A percentile compares a stretch with the other conserved stretches of the same genome.
phyloP scores from a whole-genome alignment of 257 asterid genomes.

The Scutellaria baicalensis region DNA sequence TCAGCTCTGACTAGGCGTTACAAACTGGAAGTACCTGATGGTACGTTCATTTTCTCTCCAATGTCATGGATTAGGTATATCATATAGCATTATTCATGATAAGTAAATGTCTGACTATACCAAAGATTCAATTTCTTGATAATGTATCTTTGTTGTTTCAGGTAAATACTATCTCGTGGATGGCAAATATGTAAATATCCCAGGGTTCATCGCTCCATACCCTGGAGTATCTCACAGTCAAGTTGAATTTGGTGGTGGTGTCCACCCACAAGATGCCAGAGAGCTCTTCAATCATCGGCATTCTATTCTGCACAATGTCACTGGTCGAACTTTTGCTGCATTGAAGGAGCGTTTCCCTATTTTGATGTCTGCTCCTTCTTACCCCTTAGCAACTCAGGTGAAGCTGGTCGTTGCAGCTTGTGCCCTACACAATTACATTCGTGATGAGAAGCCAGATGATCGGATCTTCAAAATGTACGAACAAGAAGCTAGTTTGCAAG shows the following conservation, averaged over 20 bases:
- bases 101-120: no score
- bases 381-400: constrained; percentile 39
- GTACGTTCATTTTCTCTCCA: constrained; percentile 13
- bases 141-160: constrained; percentile 1
- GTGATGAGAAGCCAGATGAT: constrained; percentile 26
- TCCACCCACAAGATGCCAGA: constrained; percentile 33
- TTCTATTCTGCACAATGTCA: constrained; percentile 18
- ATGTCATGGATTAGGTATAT: neutral
- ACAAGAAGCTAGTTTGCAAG: constrained; percentile 3
- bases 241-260: constrained; percentile 11
- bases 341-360: constrained; percentile 41
- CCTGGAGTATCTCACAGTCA: constrained; percentile 18
- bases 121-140: neutral
- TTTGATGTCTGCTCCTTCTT: constrained; percentile 33
- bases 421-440: constrained; percentile 37
- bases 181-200: constrained; percentile 25
- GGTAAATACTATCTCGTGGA: constrained; percentile 41
- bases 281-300: constrained; percentile 37
- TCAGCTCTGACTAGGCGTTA: constrained; percentile 35
- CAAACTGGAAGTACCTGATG: constrained; percentile 31
- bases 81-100: no score
- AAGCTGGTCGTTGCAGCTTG: constrained; percentile 41
- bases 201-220: constrained; percentile 34
- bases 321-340: constrained; percentile 25
- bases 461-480: constrained; percentile 30